Evolutionary conservation across 306 rosid genomes (phyloP).

Genomic region (Begonia fuchsioides): DNA sequence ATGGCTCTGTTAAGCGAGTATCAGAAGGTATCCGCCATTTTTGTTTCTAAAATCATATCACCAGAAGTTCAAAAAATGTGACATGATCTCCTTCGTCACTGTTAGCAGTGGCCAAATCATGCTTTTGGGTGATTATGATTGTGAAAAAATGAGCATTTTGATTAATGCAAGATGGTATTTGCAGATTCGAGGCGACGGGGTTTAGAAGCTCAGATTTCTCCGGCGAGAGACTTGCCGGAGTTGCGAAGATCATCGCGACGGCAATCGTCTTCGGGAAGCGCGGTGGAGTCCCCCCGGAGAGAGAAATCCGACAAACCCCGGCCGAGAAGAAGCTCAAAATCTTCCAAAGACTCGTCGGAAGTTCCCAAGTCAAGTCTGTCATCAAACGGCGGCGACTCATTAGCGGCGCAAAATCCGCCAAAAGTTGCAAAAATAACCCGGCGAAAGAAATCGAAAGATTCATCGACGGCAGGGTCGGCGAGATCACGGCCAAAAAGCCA

Average conservation of each 20-base stretch:
- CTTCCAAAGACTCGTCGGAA: conserved; percentile 20
- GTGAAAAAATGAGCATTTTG: not conserved
- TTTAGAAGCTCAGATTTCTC: conserved; percentile 7
- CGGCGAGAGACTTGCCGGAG: conserved; percentile 23
- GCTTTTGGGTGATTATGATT: too few species aligned
- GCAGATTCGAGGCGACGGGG: conserved; percentile 22
- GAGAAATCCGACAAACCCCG: conserved; percentile 54
- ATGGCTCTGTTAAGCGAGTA: conserved; percentile 5
- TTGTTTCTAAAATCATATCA: not conserved
- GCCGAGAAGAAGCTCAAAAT: conserved; percentile 31
- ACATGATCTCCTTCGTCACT: too few species aligned
- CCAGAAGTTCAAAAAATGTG: too few species aligned
- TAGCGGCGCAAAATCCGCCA: conserved; percentile 13
- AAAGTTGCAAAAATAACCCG: conserved; percentile 44
- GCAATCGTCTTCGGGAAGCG: conserved; percentile 16
- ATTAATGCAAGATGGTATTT: not conserved
- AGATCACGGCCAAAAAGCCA: conserved; percentile 22
- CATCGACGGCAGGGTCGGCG: conserved; percentile 14
- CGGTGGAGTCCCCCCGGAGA: conserved; percentile 24
- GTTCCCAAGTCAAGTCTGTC: conserved; percentile 10
- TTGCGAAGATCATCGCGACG: conserved; percentile 29
- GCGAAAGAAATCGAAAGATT: conserved; percentile 43
- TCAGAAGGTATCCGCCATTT: conserved; percentile 16
- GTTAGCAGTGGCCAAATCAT: too few species aligned
- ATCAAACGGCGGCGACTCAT: conserved; percentile 18